Percentiles rank a stretch among this genome's conserved stretches.
Evolutionary conservation across 2,329 filamentous ascomycete species (phyloP).

Genomic region (Claviceps monticola): DNA sequence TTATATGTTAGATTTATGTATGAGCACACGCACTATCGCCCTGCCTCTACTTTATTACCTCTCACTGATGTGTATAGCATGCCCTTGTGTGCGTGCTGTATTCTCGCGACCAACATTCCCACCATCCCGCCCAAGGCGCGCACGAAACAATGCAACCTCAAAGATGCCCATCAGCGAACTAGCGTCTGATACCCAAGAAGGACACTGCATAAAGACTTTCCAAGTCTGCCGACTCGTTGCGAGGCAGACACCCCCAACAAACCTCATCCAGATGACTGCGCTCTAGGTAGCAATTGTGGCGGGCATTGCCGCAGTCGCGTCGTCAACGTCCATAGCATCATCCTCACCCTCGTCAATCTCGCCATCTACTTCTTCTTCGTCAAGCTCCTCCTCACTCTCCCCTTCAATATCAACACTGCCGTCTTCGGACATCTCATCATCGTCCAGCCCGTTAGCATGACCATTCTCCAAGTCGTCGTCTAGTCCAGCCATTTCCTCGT

Average conservation of each 20-base stretch:
- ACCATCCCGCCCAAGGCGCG: not conserved
- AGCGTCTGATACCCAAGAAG: not conserved
- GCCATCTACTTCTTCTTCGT: constrained; percentile 38
- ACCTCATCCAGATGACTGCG: not conserved
- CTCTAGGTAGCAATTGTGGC: constrained; percentile 21
- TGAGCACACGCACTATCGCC: not conserved
- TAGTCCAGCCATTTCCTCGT: constrained; percentile 62
- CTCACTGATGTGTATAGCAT: not conserved
- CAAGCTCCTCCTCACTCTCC: constrained; percentile 60
- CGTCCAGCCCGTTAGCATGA: constrained; percentile 35
- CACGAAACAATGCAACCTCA: not conserved
- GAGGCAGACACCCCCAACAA: not conserved
- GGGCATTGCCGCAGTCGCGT: constrained; percentile 19
- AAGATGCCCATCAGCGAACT: not conserved
- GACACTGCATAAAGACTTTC: not conserved
- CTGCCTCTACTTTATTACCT: too few relatives aligned
- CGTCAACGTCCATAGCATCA: constrained; percentile 38
- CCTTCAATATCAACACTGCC: constrained; percentile 69
- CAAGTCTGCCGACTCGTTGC: not conserved
- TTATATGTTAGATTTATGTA: not conserved
- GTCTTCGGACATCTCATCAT: constrained; percentile 56
- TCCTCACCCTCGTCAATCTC: constrained; percentile 15
- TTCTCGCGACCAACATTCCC: not conserved
- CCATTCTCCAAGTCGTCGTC: constrained; percentile 32
- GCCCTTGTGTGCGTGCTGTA: not conserved